Base-by-base conservation (phyloP, 768 basidiomycete genomes). In the Suillus hirtellus region DNA sequence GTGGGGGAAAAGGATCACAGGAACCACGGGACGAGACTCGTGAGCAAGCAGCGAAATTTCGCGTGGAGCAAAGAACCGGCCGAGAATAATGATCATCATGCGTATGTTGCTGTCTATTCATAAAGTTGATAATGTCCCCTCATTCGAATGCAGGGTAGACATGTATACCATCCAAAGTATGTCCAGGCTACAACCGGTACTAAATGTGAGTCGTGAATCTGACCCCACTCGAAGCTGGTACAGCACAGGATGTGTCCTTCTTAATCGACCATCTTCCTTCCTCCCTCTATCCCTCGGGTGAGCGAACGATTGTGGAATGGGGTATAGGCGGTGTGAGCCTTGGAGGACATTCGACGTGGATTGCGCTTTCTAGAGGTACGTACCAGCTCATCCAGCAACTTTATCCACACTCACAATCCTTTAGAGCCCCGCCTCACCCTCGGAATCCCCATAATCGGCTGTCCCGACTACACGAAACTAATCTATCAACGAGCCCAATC, bases 331-430 rank as follows among this genome's bases (percentile, higher is more conserved):
- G 95, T 0, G 81, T 89, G 67, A 92, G 89, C 64, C 84, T 97
- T 0, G 95, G 94, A 1, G 94, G 93, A 0, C 93, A 97, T 71
- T 82, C 92, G 0, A 81, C 90, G 0, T 96, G 94, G 93, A 81
- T 90, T 37, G 78, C 81, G 2, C 81, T 93, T 42, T 70, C 82
- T 24, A 77, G 78, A 66, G 82, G 83, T 78, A 71, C 17, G 71
- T 56, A 27, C 7, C 17, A 31, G 43, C 4, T 21, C n/a, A 8
- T 42, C 10, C 5, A 50, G 14, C 15, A 15, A 27, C 21, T 49
- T 21, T 6, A 21, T 7, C 5, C 3, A 8, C 44, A 53, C 17
- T 10, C 27, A 34, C 31, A 14, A 60, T 37, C 10, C n/a, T 2
- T 50, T 37, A 85, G 84, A 86, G 64, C 73, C 78, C 8, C 77